Evolutionary conservation across 2,329 filamentous ascomycete species (phyloP).

Genomic region (Kalaharituber pfeilii): DNA sequence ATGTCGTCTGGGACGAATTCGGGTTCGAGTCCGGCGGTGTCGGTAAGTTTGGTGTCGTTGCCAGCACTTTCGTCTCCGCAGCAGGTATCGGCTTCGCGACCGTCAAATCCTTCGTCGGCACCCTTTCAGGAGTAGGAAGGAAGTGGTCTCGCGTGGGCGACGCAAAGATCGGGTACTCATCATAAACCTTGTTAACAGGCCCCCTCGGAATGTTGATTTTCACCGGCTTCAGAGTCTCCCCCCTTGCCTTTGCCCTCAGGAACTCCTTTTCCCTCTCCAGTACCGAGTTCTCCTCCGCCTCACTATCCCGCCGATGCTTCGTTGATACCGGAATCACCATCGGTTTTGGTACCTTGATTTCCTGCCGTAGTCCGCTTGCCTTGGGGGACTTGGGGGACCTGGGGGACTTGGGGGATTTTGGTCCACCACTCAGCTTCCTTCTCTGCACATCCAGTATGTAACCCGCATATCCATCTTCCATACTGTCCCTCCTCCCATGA

Average conservation of each 20-base stretch:
- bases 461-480: conserved; percentile 15
- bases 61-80: neutral
- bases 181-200: conserved; percentile 3
- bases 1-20: conserved; percentile 9
- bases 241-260: conserved; percentile 12
- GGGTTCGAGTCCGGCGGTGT: conserved; percentile 12
- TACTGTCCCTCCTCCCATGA: conserved; percentile 10
- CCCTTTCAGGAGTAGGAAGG: conserved; percentile 10
- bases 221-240: neutral
- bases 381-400: conserved; percentile 3
- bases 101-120: conserved; percentile 11
- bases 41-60: conserved; percentile 4
- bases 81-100: conserved; percentile 11
- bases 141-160: conserved; percentile 15
- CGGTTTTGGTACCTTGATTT: conserved; percentile 5
- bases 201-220: conserved; percentile 6
- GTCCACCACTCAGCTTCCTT: conserved; percentile 10
- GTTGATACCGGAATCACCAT: conserved; percentile 17
- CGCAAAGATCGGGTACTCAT: conserved; percentile 18
- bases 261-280: neutral
- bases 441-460: conserved; percentile 14
- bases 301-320: conserved; percentile 8
- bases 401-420: conserved; percentile 7
- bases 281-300: neutral
- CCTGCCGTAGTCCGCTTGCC: conserved; percentile 4